A percentile compares a stretch with the other conserved stretches of the same genome.
These are phyloP conservation scores for Arabis alpina DNA, from an alignment of 345 rosid genomes.

Conservation along the genomic window DNA sequence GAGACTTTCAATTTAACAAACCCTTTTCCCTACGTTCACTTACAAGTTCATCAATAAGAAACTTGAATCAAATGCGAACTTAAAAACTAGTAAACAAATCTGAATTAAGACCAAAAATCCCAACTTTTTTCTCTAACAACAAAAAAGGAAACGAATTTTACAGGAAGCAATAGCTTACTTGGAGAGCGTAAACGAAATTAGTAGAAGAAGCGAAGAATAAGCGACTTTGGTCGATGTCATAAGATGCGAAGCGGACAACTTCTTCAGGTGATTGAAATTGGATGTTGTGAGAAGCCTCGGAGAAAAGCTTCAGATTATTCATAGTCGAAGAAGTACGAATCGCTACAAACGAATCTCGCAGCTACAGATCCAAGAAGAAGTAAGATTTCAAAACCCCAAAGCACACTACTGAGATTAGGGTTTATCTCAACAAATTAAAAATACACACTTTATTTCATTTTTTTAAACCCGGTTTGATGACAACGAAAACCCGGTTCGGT, in stretches of 20 bases:
- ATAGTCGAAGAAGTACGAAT: slow-evolving; percentile 39
- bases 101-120: neutral
- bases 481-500: neutral
- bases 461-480: no score
- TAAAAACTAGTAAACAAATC: neutral
- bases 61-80: neutral
- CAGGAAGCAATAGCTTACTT: slow-evolving; percentile 45
- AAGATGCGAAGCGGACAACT: slow-evolving; percentile 59
- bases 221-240: slow-evolving; percentile 83
- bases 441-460: no score
- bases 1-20: slow-evolving; percentile 2
- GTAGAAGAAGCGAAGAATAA: slow-evolving; percentile 78
- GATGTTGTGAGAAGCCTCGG: slow-evolving; percentile 61
- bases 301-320: slow-evolving; percentile 79
- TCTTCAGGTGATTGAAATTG: slow-evolving; percentile 62
- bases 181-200: slow-evolving; percentile 63
- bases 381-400: slow-evolving; percentile 19
- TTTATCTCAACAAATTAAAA: slow-evolving; percentile 6
- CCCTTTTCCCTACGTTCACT: slow-evolving; percentile 12
- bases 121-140: neutral
- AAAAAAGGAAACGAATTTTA: slow-evolving; percentile 20
- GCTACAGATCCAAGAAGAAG: slow-evolving; percentile 18
- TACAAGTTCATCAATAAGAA: slow-evolving; percentile 9
- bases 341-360: neutral
- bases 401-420: slow-evolving; percentile 30